These are phyloP conservation scores for Helminthosporium solani DNA, from an alignment of 2,329 filamentous ascomycete genomes.

Conservation along the genomic window DNA sequence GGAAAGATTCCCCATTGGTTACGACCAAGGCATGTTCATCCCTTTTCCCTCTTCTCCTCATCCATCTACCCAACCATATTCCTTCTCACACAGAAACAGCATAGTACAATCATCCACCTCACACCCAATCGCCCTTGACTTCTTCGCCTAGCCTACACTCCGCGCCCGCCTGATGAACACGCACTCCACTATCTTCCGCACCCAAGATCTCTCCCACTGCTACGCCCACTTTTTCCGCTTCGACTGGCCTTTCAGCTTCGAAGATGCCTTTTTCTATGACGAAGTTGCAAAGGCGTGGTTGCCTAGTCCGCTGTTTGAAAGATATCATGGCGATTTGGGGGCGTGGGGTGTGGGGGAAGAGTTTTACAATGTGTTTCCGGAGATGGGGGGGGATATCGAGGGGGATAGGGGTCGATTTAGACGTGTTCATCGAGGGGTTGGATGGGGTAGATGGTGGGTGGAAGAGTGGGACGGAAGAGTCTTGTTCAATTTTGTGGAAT, in stretches of 20 bases:
- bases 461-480: no score
- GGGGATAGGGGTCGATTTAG: constrained; percentile 17
- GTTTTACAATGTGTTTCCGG: constrained; percentile 32
- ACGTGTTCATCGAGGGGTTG: no score
- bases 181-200: constrained; percentile 25
- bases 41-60: not conserved
- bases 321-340: constrained; percentile 31
- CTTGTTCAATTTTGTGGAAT: no score
- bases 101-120: constrained; percentile 22
- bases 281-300: constrained; percentile 12
- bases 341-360: constrained; percentile 26
- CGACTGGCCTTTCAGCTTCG: constrained; percentile 36
- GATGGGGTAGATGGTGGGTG: no score
- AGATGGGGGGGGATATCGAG: constrained; percentile 34
- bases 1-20: constrained; percentile 33
- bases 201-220: constrained; percentile 17
- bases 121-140: constrained; percentile 35
- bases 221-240: constrained; percentile 32
- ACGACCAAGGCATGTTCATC: constrained; percentile 23
- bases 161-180: constrained; percentile 29
- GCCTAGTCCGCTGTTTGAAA: constrained; percentile 33
- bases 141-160: constrained; percentile 38
- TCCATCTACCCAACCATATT: not conserved
- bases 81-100: constrained; percentile 11
- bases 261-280: constrained; percentile 34